These are phyloP conservation scores for Vicia faba DNA, from an alignment of 306 rosid species.

Conservation along the genomic window DNA sequence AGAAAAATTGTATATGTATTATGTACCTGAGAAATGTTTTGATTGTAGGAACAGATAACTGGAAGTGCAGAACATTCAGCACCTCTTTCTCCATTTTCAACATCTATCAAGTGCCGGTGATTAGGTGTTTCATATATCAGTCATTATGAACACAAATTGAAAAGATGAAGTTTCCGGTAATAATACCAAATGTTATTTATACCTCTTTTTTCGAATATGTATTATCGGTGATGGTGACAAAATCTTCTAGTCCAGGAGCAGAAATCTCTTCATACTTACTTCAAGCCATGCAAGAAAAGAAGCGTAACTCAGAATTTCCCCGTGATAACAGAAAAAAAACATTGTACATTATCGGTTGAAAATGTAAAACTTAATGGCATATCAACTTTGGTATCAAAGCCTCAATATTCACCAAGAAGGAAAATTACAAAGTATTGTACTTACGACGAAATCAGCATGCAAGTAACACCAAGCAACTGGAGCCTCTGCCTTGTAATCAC, in stretches of 20 bases:
- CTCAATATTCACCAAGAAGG: no score
- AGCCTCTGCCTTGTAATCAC: conserved; percentile 65
- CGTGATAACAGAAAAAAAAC: conserved; percentile 14
- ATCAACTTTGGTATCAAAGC: no score
- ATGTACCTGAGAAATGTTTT: conserved; percentile 88
- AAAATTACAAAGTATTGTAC: conserved; percentile 37
- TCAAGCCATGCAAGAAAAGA: conserved; percentile 40
- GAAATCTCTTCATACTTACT: conserved; percentile 90
- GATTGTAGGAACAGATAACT: conserved; percentile 74
- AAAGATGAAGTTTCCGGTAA: conserved; percentile 14
- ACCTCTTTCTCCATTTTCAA: conserved; percentile 75
- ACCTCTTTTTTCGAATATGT: conserved; percentile 84
- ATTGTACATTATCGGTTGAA: neutral
- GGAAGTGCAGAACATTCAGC: conserved; percentile 68
- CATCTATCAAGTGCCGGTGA: conserved; percentile 51
- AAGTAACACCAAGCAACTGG: conserved; percentile 82
- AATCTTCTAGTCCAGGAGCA: conserved; percentile 81
- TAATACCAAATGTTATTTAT: conserved; percentile 32
- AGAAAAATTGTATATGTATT: neutral
- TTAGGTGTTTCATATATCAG: conserved; percentile 24
- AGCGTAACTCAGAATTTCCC: conserved; percentile 32
- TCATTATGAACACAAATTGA: conserved; percentile 12
- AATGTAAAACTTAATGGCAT: no score
- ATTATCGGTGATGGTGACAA: conserved; percentile 83
- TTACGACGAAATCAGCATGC: conserved; percentile 96